These are phyloP conservation scores for Stachybotrys elegans DNA, from an alignment of 2,329 filamentous ascomycete genomes.

Conservation along the genomic window DNA sequence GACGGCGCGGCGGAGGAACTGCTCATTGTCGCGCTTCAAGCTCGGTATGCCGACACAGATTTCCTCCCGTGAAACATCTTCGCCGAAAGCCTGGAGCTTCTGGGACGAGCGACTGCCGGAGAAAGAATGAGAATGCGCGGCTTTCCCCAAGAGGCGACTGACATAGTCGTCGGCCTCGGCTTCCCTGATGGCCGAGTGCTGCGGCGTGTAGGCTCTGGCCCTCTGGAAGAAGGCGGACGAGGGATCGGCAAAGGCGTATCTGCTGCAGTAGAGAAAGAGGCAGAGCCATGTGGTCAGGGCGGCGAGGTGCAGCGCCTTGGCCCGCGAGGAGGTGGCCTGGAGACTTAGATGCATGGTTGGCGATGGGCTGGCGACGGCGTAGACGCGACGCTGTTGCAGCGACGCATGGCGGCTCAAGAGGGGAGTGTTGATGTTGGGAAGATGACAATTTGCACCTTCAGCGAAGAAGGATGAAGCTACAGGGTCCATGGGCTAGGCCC, in stretches of 20 bases:
- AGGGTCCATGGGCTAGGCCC: too few relatives aligned
- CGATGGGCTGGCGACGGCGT: background rate
- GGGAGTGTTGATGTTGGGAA: too few relatives aligned
- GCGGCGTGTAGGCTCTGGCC: background rate
- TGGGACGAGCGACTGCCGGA: background rate
- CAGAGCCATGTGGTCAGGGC: background rate
- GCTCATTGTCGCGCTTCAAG: constrained; percentile 16
- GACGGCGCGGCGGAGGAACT: constrained; percentile 18
- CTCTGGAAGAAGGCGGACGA: background rate
- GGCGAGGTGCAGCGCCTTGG: background rate
- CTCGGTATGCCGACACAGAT: constrained; percentile 24
- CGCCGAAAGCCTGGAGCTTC: background rate
- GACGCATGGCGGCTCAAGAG: too few relatives aligned
- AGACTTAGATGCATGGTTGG: background rate
- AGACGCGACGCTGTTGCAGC: too few relatives aligned
- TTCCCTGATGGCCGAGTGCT: background rate
- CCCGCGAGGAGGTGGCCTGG: too few relatives aligned
- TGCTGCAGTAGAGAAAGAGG: background rate
- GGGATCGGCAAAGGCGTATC: background rate
- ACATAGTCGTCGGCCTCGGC: background rate
- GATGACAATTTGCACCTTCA: too few relatives aligned
- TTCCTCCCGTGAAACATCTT: background rate
- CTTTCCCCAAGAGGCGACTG: background rate
- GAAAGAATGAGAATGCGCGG: background rate
- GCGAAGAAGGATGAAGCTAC: too few relatives aligned